These are phyloP conservation scores for Moniliella sp. DNA, from an alignment of 1,284 basidiomycete species.

Conservation along the genomic window DNA sequence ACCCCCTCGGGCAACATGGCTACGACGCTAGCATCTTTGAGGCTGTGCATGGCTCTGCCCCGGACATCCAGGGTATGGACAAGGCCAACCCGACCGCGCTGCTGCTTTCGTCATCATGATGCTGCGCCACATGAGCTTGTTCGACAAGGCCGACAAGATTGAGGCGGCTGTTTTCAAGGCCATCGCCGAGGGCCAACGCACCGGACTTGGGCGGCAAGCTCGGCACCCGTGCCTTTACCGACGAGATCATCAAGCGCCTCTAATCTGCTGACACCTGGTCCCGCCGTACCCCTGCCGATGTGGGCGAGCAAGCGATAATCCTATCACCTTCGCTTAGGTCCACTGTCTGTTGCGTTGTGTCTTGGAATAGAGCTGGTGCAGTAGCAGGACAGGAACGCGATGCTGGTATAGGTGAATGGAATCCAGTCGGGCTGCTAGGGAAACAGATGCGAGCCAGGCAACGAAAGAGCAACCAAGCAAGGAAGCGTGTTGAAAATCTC, in stretches of 20 bases:
- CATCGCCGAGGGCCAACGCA: conserved; percentile 23
- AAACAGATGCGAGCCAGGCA: too few species aligned
- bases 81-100: conserved; percentile 94
- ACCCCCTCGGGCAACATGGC: conserved; percentile 97
- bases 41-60: conserved; percentile 64
- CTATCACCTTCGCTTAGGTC: too few species aligned
- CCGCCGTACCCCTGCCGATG: too few species aligned
- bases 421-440: too few species aligned
- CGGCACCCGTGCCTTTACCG: conserved; percentile 28
- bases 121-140: conserved; percentile 73
- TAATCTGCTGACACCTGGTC: too few species aligned
- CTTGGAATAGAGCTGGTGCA: too few species aligned
- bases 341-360: too few species aligned
- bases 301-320: too few species aligned
- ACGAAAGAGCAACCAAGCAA: too few species aligned
- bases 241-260: conserved; percentile 8
- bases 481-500: too few species aligned
- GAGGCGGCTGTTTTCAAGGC: conserved; percentile 50
- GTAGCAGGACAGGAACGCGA: too few species aligned
- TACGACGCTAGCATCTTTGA: conserved; percentile 97
- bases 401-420: too few species aligned
- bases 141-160: conserved; percentile 65
- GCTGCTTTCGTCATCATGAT: conserved; percentile 72
- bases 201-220: conserved; percentile 27
- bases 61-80: conserved; percentile 46